These are phyloP conservation scores for Penicillium nordicum DNA, from an alignment of 2,329 filamentous ascomycete species.

Conservation along the genomic window DNA sequence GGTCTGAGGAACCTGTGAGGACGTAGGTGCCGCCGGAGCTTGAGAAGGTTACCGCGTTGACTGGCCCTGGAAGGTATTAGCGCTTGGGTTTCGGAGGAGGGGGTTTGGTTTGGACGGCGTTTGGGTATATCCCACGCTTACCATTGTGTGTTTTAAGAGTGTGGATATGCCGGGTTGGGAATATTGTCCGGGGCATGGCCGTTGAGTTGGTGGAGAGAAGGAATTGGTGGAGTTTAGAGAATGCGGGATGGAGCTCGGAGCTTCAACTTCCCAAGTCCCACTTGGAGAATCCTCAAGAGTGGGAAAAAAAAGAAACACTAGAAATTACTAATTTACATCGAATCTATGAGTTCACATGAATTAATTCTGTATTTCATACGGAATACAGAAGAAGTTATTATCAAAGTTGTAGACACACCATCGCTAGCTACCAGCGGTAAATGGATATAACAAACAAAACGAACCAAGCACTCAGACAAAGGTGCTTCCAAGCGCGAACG, in stretches of 20 bases:
- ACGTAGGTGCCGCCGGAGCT: slow-evolving; percentile 71
- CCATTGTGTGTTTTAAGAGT: slow-evolving; percentile 46
- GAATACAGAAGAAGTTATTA: slow-evolving; percentile 42
- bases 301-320: no score
- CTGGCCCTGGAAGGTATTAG: slow-evolving; percentile 52
- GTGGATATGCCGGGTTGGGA: slow-evolving; percentile 42
- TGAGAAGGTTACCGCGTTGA: slow-evolving; percentile 71
- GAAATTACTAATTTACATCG: neutral
- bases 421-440: slow-evolving; percentile 43
- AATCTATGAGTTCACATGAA: slow-evolving; percentile 14
- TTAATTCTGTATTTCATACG: slow-evolving; percentile 42
- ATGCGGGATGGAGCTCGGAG: slow-evolving; percentile 15
- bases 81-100: neutral
- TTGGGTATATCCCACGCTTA: slow-evolving; percentile 13
- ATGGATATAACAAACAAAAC: slow-evolving; percentile 35
- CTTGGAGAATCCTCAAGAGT: neutral
- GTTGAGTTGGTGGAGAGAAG: neutral
- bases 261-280: neutral
- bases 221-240: slow-evolving; percentile 7
- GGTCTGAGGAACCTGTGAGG: slow-evolving; percentile 81
- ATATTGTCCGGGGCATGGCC: slow-evolving; percentile 26
- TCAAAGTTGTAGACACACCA: slow-evolving; percentile 40
- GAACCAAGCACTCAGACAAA: slow-evolving; percentile 29
- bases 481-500: slow-evolving; percentile 31
- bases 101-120: neutral